phyloP scores from a whole-genome alignment of 2,329 filamentous ascomycete species.

The Pyrenophora graminea region DNA sequence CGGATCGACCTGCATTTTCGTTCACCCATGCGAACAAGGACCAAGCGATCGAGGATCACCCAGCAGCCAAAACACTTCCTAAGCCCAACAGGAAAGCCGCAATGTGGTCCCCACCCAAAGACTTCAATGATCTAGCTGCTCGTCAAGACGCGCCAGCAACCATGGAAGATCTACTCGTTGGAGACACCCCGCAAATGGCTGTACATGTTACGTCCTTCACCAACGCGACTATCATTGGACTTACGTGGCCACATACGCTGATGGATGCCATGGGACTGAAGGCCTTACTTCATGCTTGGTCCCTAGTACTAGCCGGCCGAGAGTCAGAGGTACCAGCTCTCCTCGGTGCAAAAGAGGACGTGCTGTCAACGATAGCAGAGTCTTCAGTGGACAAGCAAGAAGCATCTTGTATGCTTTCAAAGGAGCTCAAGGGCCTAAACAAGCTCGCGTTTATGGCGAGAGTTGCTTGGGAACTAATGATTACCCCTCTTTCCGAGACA shows the following conservation, averaged over 20 bases:
- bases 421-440: not conserved
- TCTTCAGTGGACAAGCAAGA: not conserved
- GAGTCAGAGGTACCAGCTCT: conserved; percentile 20
- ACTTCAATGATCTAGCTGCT: not conserved
- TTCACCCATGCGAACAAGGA: not conserved
- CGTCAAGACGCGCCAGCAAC: not conserved
- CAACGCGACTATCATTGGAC: conserved; percentile 29
- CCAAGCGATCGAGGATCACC: not conserved
- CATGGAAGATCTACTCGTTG: not conserved
- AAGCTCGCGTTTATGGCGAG: too few species aligned
- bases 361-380: not conserved
- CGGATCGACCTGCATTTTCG: not conserved
- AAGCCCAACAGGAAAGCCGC: not conserved
- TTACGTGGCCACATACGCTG: conserved; percentile 29
- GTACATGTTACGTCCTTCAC: conserved; percentile 26
- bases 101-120: not conserved
- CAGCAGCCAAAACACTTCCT: not conserved
- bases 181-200: conserved; percentile 14
- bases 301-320: conserved; percentile 25
- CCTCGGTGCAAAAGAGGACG: not conserved
- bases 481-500: too few species aligned
- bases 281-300: conserved; percentile 27
- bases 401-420: not conserved
- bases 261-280: conserved; percentile 26
- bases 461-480: too few species aligned